Evolutionary conservation across 1,284 basidiomycete species (phyloP).

Genomic region (Schizophyllum commune): DNA sequence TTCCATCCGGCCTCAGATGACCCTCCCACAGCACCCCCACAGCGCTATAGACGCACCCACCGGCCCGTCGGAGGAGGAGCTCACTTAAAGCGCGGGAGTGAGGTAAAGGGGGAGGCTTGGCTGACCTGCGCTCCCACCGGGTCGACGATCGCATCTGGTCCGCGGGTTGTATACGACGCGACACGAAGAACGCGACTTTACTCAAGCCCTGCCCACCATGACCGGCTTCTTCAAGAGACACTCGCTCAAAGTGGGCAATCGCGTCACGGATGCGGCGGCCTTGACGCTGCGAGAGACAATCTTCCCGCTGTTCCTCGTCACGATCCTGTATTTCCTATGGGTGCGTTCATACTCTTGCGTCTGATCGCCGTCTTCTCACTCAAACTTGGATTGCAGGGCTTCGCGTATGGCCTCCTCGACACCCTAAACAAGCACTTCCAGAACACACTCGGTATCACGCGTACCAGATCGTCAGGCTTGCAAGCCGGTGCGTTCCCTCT

Average conservation of each 20-base stretch:
- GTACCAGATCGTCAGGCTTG: conserved; percentile 75
- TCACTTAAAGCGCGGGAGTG: too few relatives aligned
- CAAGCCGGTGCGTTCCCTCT: conserved; percentile 39
- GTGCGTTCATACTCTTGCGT: conserved; percentile 8
- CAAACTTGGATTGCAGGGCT: conserved; percentile 36
- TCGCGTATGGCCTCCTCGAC: conserved; percentile 78
- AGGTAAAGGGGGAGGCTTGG: too few relatives aligned
- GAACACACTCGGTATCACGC: conserved; percentile 60
- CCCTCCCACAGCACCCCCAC: neutral
- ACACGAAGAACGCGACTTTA: too few relatives aligned
- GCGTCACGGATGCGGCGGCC: conserved; percentile 23
- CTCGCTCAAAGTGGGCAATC: conserved; percentile 22
- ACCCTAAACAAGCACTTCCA: conserved; percentile 82
- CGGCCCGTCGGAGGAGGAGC: too few relatives aligned
- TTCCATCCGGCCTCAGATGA: neutral
- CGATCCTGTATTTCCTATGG: conserved; percentile 29
- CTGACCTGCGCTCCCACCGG: too few relatives aligned
- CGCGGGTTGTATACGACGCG: too few relatives aligned
- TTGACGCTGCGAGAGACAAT: conserved; percentile 25
- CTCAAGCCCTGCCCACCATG: too few relatives aligned
- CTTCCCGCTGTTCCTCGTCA: conserved; percentile 26
- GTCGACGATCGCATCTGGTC: too few relatives aligned
- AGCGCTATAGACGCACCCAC: too few relatives aligned
- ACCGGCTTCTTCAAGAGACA: conserved; percentile 5
- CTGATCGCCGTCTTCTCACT: neutral